Base-by-base conservation (phyloP, 306 rosid species). In the Argentina anserina region DNA sequence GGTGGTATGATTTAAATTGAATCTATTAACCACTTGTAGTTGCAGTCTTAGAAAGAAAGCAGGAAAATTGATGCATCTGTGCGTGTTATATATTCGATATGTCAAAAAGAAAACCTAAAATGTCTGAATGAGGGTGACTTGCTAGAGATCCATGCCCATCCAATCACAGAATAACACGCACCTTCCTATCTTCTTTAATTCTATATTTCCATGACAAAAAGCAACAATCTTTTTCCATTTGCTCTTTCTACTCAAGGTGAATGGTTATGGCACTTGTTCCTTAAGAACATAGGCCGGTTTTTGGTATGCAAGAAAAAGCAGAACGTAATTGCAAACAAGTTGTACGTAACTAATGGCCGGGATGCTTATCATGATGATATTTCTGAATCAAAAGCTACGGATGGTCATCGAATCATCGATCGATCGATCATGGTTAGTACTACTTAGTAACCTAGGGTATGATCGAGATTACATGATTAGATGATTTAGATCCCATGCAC, bases 251-350 rank as follows among this genome's bases (percentile, higher is more conserved):
- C 81, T 79, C 84, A 58, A 58, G 75, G 70, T 74, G 75, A 77
- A 80, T 70, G 74, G 69, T 70, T 56, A 64, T 29, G 82, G 78
- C 80, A 83, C 37, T 58, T 71, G n/a, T 80, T 82, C 86, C 81
- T 71, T 23, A 77, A 77, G 74, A 82, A 71, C 78, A 79, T 75
- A 72, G 67, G 64, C n/a, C n/a, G n/a, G n/a, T n/a, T 75, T n/a
- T 49, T 59, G 66, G 66, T 73, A 29, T 41, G 9, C 23, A 23
- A 46, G 42, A 17, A 61, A 21, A 29, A 14, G 65, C 65, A 28
- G 17, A 12, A 55, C 28, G 46, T 7, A 42, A 14, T 59, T 59
- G 37, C 18, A 59, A 29, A n/a, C 15, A 23, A 18, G 67, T n/a
- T 40, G 33, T 43, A 25, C 18, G 12, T 18, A 14, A 21, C 26